phyloP scores from a whole-genome alignment of 2,329 filamentous ascomycete species.

The Pseudovirgaria hyperparasitica region DNA sequence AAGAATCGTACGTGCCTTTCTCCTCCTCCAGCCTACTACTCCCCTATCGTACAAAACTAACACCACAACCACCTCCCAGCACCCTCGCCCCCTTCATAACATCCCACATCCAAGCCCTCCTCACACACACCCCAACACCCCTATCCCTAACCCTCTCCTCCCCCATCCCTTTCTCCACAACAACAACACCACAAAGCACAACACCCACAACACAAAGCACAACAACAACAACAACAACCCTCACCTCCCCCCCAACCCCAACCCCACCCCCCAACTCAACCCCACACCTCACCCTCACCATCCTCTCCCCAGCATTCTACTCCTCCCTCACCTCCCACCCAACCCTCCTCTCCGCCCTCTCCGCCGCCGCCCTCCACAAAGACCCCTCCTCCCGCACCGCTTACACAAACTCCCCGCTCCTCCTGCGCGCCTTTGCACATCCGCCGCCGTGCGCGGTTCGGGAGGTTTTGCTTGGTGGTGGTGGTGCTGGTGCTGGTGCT shows the following conservation, averaged over 20 bases:
- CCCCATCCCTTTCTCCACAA: constrained; percentile 26
- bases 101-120: constrained; percentile 31
- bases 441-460: constrained; percentile 28
- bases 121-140: constrained; percentile 32
- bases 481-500: no score
- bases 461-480: no score
- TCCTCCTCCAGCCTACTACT: not conserved
- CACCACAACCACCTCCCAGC: constrained; percentile 9
- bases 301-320: constrained; percentile 56
- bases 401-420: constrained; percentile 3
- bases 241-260: constrained; percentile 12
- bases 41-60: not conserved
- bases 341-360: constrained; percentile 36
- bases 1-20: constrained; percentile 28
- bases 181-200: constrained; percentile 13
- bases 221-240: constrained; percentile 9
- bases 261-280: no score
- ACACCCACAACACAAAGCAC: constrained; percentile 11
- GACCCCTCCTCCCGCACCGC: constrained; percentile 25
- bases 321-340: constrained; percentile 51
- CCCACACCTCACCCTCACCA: constrained; percentile 41
- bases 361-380: constrained; percentile 9
- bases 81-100: constrained; percentile 26
- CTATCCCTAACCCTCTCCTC: constrained; percentile 43
- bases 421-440: constrained; percentile 24